Evolutionary conservation across 176 grass and related monocot species (phyloP).

Genomic region (Miscanthus lutarioriparius): DNA sequence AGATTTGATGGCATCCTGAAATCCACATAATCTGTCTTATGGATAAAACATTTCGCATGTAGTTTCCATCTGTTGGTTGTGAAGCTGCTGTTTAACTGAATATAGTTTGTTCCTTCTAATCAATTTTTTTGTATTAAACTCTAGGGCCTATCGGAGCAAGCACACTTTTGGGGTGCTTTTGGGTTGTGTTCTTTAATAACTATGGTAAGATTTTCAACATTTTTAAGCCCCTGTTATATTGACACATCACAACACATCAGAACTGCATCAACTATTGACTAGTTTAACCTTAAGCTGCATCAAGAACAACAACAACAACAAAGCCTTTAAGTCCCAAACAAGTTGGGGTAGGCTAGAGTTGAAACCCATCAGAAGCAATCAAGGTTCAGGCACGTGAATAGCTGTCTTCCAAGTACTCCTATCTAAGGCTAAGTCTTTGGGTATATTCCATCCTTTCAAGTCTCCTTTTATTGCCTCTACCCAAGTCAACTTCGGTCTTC

Average conservation of each 20-base stretch:
- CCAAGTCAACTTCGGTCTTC: too few relatives aligned
- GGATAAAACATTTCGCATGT: slow-evolving; percentile 4
- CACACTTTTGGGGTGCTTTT: slow-evolving; percentile 93
- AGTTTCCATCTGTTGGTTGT: slow-evolving; percentile 12
- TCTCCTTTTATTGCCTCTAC: too few relatives aligned
- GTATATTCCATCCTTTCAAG: too few relatives aligned
- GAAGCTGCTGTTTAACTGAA: neutral
- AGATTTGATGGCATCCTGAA: slow-evolving; percentile 15
- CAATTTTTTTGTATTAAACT: slow-evolving; percentile 22
- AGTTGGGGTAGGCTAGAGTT: too few relatives aligned
- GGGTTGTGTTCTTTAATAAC: slow-evolving; percentile 81
- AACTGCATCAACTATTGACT: slow-evolving; percentile 6
- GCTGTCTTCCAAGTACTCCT: too few relatives aligned
- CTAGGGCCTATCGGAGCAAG: slow-evolving; percentile 68
- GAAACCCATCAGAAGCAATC: too few relatives aligned
- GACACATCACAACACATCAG: neutral
- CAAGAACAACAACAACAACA: too few relatives aligned
- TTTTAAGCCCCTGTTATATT: slow-evolving; percentile 26
- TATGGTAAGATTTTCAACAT: slow-evolving; percentile 59
- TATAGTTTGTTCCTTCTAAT: slow-evolving; percentile 32
- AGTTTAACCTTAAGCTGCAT: slow-evolving; percentile 6
- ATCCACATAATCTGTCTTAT: neutral
- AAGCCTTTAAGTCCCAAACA: too few relatives aligned
- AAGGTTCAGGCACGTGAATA: too few relatives aligned
- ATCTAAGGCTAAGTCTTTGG: too few relatives aligned